Percentiles rank a stretch among this genome's conserved stretches.
phyloP scores from a whole-genome alignment of 225 moss, liverwort and hornwort genomes.

The Ulota crispa region DNA sequence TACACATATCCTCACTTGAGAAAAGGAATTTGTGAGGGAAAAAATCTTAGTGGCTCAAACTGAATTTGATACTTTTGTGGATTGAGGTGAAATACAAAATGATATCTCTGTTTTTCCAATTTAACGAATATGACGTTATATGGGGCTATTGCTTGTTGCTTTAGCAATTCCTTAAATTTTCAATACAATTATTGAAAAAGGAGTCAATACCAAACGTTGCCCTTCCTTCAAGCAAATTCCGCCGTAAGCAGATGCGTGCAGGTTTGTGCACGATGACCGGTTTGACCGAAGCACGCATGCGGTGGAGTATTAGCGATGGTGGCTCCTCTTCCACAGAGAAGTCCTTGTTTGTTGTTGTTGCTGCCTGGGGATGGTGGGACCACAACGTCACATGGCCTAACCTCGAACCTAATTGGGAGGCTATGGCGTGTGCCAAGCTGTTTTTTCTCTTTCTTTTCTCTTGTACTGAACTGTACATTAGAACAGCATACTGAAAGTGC shows the following conservation, averaged over 20 bases:
- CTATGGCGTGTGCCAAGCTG: conserved; percentile 21
- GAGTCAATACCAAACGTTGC: neutral
- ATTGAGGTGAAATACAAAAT: no score
- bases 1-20: no score
- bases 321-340: neutral
- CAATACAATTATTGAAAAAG: no score
- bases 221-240: neutral
- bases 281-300: neutral
- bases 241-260: neutral
- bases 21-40: no score
- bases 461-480: conserved; percentile 6
- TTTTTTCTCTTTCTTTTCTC: neutral
- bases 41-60: no score
- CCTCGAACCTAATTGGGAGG: conserved; percentile 5
- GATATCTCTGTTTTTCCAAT: no score
- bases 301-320: neutral
- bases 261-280: neutral
- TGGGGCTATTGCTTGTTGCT: no score
- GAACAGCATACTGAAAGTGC: neutral
- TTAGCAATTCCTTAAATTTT: no score
- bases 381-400: neutral
- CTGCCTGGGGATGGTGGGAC: neutral
- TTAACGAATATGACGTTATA: no score
- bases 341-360: neutral
- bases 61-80: no score